Evolutionary conservation across 768 basidiomycete genomes (phyloP), one percentile per base, ranked within the genome.

Genomic region (Pulveroboletus ravenelii): DNA sequence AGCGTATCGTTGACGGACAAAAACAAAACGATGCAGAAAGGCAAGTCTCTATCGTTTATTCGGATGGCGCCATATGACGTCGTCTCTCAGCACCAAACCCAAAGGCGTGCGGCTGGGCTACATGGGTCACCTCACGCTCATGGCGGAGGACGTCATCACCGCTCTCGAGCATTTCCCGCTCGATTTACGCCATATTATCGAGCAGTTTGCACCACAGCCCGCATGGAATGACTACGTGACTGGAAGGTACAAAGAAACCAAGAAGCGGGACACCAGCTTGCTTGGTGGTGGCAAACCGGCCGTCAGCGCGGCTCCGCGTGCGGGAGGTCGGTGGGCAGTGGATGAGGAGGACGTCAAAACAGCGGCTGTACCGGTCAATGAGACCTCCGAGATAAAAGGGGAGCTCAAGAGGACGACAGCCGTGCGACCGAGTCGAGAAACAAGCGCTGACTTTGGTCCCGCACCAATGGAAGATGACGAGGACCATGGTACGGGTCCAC

Each of bases 41-140:
- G 92, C 89, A 60, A 41, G 76, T 64, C 7, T 32, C 49, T 2
- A n/a, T 41, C 13, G 39, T 39, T 27, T 23, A 25, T 50, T 38
- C 5, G 42, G 25, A 32, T 48, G 37, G 17, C 29, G 5, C 15
- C 42, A 17, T 49, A 41, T 60, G 50, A 54, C 17, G 25, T 37
- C 37, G 31, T 44, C 12, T 45, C 52, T 18, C 60, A 89, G 87
- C 56, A 66, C 79, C 38, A 84, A 85, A 65, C 82, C 85, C 9
- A 87, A 89, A 60, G 82, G 87, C 18, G 78, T 87, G 32, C 82
- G 94, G 27, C 68, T 95, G 38, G 94, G 93, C 3, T 95, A 91
- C 70, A 98, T 98, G 95, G 95, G 95, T 0, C 94, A 99, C 66
- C 78, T 98, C 14, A 89, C 88, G 12, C 82, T 97, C 57, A 92